Conservation (phyloP, 2,329 filamentous ascomycete species). For the Phialocephala sp. region DNA sequence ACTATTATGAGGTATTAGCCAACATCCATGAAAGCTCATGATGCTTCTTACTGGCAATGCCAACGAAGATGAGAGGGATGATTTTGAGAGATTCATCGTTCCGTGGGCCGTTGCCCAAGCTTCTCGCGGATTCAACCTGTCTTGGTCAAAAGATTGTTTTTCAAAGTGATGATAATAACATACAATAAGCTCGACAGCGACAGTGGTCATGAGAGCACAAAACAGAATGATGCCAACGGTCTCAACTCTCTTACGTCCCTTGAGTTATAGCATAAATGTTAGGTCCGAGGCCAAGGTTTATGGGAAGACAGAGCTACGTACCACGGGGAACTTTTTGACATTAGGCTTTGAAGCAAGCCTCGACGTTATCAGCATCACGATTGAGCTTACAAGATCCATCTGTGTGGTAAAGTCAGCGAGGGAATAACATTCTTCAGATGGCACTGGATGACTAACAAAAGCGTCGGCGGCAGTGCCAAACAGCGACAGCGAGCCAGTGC, state of each 20-base stretch:
- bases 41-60: constrained; percentile 54
- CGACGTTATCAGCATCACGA: constrained; percentile 66
- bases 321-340: constrained; percentile 66
- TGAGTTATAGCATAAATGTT: constrained; percentile 10
- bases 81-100: constrained; percentile 54
- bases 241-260: constrained; percentile 66
- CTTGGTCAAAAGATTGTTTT: constrained; percentile 12
- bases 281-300: constrained; percentile 4
- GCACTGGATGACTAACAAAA: constrained; percentile 50
- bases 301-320: constrained; percentile 38
- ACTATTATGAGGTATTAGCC: constrained; percentile 43
- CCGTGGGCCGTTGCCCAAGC: constrained; percentile 51
- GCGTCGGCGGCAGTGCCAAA: constrained; percentile 71
- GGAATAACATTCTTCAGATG: constrained; percentile 11
- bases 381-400: constrained; percentile 68
- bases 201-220: constrained; percentile 69
- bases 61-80: constrained; percentile 60
- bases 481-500: constrained; percentile 64
- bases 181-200: constrained; percentile 66
- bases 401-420: constrained; percentile 39
- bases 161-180: constrained; percentile 39
- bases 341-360: constrained; percentile 63
- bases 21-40: background rate
- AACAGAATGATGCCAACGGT: constrained; percentile 70
- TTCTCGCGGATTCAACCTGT: constrained; percentile 60